A percentile compares a stretch with the other conserved stretches of the same genome.
phyloP scores from a whole-genome alignment of 2,329 filamentous ascomycete genomes.

The Talaromyces islandicus region DNA sequence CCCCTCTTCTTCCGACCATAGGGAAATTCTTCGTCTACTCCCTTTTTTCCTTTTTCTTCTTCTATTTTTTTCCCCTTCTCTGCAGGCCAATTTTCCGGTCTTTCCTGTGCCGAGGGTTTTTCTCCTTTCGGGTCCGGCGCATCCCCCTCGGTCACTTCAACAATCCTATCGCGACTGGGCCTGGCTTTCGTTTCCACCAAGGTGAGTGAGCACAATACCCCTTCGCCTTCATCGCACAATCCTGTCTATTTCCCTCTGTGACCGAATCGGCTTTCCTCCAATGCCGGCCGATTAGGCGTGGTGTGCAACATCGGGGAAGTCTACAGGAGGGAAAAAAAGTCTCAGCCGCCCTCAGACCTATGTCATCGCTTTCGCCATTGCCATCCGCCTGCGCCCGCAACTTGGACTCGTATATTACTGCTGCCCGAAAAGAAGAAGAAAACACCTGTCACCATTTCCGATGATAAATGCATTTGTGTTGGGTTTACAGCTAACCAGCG shows the following conservation, averaged over 20 bases:
- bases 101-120: conserved; percentile 18
- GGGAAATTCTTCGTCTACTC: conserved; percentile 1
- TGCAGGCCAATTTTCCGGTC: conserved; percentile 13
- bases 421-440: background rate
- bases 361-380: conserved; percentile 13
- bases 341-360: conserved; percentile 9
- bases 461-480: background rate
- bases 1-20: background rate
- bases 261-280: background rate
- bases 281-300: conserved; percentile 2
- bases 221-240: conserved; percentile 4
- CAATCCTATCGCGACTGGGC: background rate
- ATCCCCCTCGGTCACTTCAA: conserved; percentile 17
- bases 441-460: background rate
- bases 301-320: conserved; percentile 4
- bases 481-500: background rate
- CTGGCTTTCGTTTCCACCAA: background rate
- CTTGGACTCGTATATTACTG: background rate
- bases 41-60: conserved; percentile 13
- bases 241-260: background rate
- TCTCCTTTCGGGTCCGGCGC: conserved; percentile 14
- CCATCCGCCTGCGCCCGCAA: conserved; percentile 8
- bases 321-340: background rate
- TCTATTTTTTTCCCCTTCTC: conserved; percentile 19
- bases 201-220: background rate